Percentiles rank a stretch among this genome's conserved stretches.
phyloP scores from a whole-genome alignment of 225 moss, liverwort and hornwort species.

The Marchantia paleacea region DNA sequence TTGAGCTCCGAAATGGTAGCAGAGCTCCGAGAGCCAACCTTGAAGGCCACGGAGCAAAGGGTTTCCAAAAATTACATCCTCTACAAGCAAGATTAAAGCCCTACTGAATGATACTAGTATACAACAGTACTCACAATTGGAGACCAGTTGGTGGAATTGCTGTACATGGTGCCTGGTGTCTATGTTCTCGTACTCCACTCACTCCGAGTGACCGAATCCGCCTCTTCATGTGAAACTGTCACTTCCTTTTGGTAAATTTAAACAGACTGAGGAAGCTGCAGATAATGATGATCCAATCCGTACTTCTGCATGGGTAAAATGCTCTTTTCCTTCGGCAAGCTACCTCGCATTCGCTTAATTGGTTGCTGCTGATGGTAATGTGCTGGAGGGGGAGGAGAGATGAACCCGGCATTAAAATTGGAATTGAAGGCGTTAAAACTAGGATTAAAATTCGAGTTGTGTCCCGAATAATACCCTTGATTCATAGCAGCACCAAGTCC shows the following conservation, averaged over 20 bases:
- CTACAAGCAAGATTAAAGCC: conserved; percentile 22
- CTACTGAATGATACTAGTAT: conserved; percentile 25
- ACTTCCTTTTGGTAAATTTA: not conserved
- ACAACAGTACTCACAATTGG: conserved; percentile 25
- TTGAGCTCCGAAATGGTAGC: not conserved
- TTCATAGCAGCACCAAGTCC: conserved; percentile 28
- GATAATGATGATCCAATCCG: conserved; percentile 25
- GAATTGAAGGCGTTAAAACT: conserved; percentile 19
- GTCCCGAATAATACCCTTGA: not conserved
- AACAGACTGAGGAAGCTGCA: conserved; percentile 17
- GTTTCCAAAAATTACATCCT: conserved; percentile 18
- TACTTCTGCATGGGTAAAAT: conserved; percentile 21
- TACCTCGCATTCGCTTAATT: conserved; percentile 31
- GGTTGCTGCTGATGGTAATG: conserved; percentile 23
- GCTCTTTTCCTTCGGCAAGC: conserved; percentile 29
- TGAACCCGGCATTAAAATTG: conserved; percentile 9
- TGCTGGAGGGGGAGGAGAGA: conserved; percentile 1
- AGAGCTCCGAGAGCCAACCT: not conserved
- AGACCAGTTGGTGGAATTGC: conserved; percentile 30
- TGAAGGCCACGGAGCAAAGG: not conserved
- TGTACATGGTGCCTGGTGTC: conserved; percentile 21
- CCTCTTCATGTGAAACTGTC: not conserved
- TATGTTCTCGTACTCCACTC: conserved; percentile 1
- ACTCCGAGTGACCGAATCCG: not conserved
- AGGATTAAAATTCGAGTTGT: conserved; percentile 3